A percentile compares a stretch with the other conserved stretches of the same genome.
Conservation (phyloP, 2,329 filamentous ascomycete genomes). For the Westerdykella sp. region DNA sequence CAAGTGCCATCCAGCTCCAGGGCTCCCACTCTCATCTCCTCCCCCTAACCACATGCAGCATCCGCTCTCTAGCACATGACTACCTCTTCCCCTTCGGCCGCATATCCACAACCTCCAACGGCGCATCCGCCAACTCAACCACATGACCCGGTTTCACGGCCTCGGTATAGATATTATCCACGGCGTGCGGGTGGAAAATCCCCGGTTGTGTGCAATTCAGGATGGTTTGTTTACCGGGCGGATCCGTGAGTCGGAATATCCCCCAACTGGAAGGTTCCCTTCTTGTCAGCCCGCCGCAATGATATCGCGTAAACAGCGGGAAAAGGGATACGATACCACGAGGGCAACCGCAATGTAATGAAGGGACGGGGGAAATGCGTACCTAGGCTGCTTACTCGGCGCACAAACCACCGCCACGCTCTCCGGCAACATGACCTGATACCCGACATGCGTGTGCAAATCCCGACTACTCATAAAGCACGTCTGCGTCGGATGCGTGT, state of each 20-base stretch:
- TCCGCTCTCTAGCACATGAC: no score
- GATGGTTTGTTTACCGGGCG: conserved; percentile 81
- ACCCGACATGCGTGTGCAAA: conserved; percentile 86
- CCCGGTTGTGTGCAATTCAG: conserved; percentile 70
- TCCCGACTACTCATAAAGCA: conserved; percentile 97
- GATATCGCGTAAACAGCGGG: neutral
- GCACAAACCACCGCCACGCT: conserved; percentile 96
- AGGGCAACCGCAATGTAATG: neutral
- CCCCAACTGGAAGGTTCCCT: conserved; percentile 59
- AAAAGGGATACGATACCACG: neutral
- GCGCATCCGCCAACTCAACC: conserved; percentile 50
- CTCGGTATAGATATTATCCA: conserved; percentile 70
- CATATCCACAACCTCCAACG: conserved; percentile 62
- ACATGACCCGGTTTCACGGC: conserved; percentile 56
- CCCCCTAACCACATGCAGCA: no score
- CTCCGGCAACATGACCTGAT: conserved; percentile 94
- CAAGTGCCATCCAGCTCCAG: no score
- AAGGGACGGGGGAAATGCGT: conserved; percentile 35
- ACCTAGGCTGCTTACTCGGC: conserved; percentile 71
- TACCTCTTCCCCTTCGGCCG: conserved; percentile 20
- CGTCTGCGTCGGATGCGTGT: conserved; percentile 92
- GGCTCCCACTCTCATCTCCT: no score
- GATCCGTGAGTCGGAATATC: conserved; percentile 87
- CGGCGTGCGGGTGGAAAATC: conserved; percentile 73
- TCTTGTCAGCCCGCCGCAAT: conserved; percentile 6